Conservation (phyloP, 768 basidiomycete species). For the Boletus tylopilopsis region DNA sequence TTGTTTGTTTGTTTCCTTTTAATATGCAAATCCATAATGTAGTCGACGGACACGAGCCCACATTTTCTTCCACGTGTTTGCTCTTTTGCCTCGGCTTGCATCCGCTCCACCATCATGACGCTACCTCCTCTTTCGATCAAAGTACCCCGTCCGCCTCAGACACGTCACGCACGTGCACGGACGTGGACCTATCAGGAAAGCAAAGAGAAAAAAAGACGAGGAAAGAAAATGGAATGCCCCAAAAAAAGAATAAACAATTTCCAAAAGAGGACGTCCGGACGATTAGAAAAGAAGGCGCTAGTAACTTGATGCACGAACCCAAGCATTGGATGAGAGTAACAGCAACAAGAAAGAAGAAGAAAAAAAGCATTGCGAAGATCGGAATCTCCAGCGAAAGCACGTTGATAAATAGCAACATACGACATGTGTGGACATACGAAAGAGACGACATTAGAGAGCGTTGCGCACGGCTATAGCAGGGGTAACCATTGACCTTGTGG, state of each 20-base stretch:
- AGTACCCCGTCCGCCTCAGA: too few relatives aligned
- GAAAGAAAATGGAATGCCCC: too few relatives aligned
- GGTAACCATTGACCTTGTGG: conserved; percentile 85
- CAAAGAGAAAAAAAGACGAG: background rate
- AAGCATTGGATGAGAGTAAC: background rate
- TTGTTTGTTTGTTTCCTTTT: background rate
- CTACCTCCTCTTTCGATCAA: background rate
- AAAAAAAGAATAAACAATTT: too few relatives aligned
- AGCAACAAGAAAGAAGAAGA: background rate
- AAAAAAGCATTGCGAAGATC: conserved; percentile 2
- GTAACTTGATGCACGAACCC: background rate
- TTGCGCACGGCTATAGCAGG: conserved; percentile 45
- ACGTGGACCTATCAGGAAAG: background rate
- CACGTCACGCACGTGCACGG: background rate
- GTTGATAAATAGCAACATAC: conserved; percentile 16
- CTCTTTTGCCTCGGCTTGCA: too few relatives aligned
- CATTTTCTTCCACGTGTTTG: too few relatives aligned
- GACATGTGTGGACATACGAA: background rate
- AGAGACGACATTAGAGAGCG: background rate
- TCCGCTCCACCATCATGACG: background rate
- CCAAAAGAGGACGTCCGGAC: background rate
- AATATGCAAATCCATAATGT: background rate
- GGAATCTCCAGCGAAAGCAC: background rate
- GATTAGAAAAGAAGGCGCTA: background rate
- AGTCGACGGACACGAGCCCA: too few relatives aligned